Percentiles rank a stretch among this genome's conserved stretches.
Evolutionary conservation across 75 land plant species (phyloP).

Genomic region (Ceratopteris richardii): DNA sequence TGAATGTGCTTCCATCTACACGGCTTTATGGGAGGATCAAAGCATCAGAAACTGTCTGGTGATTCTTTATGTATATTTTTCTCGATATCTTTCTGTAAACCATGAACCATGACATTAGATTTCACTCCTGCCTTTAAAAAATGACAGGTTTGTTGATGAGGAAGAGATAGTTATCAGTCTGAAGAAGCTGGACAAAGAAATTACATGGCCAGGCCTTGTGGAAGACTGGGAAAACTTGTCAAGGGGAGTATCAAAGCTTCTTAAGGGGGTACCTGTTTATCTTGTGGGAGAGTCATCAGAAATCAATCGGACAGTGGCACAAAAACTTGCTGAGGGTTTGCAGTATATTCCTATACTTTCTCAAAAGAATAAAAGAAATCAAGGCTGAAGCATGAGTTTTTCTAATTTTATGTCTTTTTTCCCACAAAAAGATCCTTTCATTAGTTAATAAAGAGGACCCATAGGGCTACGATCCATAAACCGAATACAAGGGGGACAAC

Average conservation of each 20-base stretch:
- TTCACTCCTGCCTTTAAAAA: too few species aligned
- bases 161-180: conserved; percentile 73
- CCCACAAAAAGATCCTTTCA: too few species aligned
- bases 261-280: conserved; percentile 85
- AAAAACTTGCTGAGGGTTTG: conserved; percentile 67
- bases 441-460: too few species aligned
- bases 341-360: conserved; percentile 35
- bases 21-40: conserved; percentile 63
- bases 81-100: background rate
- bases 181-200: conserved; percentile 61
- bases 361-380: too few species aligned
- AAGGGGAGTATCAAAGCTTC: conserved; percentile 44
- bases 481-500: too few species aligned
- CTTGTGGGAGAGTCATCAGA: conserved; percentile 79
- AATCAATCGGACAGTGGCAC: conserved; percentile 69
- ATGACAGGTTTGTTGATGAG: conserved; percentile 84
- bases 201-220: conserved; percentile 82
- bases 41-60: conserved; percentile 88
- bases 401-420: too few species aligned
- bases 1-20: conserved; percentile 40
- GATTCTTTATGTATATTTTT: conserved; percentile 1
- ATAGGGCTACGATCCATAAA: too few species aligned
- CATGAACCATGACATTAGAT: too few species aligned
- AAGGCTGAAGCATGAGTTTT: too few species aligned
- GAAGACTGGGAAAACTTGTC: conserved; percentile 76